Base-by-base conservation (phyloP, 2,329 filamentous ascomycete genomes). In the Colletotrichum euphorbiae region DNA sequence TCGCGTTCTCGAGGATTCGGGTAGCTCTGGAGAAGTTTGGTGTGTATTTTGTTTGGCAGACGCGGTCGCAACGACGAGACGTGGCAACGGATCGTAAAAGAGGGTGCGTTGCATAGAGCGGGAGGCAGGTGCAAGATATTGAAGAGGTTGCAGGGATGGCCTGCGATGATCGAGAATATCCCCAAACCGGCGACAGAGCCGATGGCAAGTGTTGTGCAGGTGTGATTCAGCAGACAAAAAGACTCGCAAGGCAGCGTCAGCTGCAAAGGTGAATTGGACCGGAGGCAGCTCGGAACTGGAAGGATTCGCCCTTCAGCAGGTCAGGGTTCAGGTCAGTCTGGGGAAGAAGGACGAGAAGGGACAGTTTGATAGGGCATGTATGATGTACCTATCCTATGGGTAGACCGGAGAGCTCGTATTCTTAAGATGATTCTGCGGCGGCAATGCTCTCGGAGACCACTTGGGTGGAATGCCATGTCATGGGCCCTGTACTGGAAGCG, bases 371-470 rank as follows among this genome's bases (percentile, higher is more conserved):
- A 51, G 46, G 24, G 48, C 48, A 51, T 19, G 38, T 24, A 65
- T 24, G 24, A 24, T 4, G 24, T 4, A 24, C n/a, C n/a, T 24
- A 4, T 21, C n/a, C n/a, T n/a, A 21, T 38, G 64, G 43, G 36
- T 28, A 38, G 43, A 45, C 38, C n/a, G 52, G 38, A 42, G n/a
- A 65, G 24, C 66, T 69, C 66, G 66, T 69, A 66, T 69, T 69
- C 66, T 60, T 69, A 66, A 65, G 61, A 59, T 59, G 52, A 69
- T 65, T 66, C 21, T 31, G n/a, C 21, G 60, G 65, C 65, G 57
- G 63, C 48, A 62, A 68, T 13, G 43, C 19, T 50, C 43, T 40
- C n/a, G 43, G 17, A 17, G 54, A 17, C 7, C 19, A 8, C 21
- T 19, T 46, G 43, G n/a, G 24, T 19, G 65, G 45, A 68, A 65